Percentiles rank a stretch among this genome's conserved stretches.
These are phyloP conservation scores for Agrostemma githago DNA, from an alignment of 148 eudicot genomes.

Conservation along the genomic window DNA sequence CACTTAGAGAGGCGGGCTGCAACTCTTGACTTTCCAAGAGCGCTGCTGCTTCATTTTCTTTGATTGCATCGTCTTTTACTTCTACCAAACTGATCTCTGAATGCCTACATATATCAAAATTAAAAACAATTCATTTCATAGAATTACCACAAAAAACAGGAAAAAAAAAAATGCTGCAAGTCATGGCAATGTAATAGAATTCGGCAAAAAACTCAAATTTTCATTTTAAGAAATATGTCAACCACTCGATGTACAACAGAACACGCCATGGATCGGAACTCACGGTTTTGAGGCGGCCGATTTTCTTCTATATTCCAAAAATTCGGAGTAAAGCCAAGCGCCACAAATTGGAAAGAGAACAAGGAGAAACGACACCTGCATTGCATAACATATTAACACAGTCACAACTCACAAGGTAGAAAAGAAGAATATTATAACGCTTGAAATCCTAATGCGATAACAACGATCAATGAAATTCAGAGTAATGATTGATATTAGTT, in stretches of 20 bases:
- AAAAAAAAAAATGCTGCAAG: slow-evolving; percentile 8
- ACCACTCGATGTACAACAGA: neutral
- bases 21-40: slow-evolving; percentile 63
- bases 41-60: slow-evolving; percentile 67
- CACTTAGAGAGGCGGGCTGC: slow-evolving; percentile 51
- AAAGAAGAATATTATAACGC: neutral
- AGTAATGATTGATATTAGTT: too few relatives aligned
- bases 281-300: slow-evolving; percentile 45
- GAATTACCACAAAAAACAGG: neutral
- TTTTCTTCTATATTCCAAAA: slow-evolving; percentile 55
- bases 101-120: slow-evolving; percentile 37
- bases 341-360: slow-evolving; percentile 50
- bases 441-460: neutral
- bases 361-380: slow-evolving; percentile 81
- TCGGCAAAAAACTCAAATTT: neutral
- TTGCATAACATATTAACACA: neutral
- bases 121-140: neutral
- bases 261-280: slow-evolving; percentile 25
- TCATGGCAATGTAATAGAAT: neutral
- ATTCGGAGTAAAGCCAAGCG: slow-evolving; percentile 73
- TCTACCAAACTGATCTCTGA: slow-evolving; percentile 68
- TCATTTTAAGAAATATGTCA: neutral
- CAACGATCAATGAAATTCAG: neutral
- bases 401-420: neutral
- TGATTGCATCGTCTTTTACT: slow-evolving; percentile 43